A percentile compares a stretch with the other conserved stretches of the same genome.
These are phyloP conservation scores for Pseudogymnoascus verrucosus DNA, from an alignment of 2,329 filamentous ascomycete genomes.

Conservation along the genomic window DNA sequence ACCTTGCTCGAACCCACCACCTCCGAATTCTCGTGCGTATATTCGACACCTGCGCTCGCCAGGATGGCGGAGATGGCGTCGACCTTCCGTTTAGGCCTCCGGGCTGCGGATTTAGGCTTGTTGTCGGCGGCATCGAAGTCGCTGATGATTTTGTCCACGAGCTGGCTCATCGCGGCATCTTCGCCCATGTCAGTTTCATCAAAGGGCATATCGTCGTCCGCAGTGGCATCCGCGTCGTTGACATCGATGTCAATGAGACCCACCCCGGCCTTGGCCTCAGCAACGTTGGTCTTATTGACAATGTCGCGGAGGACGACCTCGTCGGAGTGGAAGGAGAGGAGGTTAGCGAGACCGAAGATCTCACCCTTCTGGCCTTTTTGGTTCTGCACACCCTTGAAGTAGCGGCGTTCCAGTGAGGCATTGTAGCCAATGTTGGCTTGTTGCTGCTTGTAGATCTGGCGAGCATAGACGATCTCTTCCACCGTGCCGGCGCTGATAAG, in stretches of 20 bases:
- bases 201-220: constrained; percentile 39
- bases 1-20: constrained; percentile 87
- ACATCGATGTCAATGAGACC: constrained; percentile 68
- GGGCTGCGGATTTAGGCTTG: constrained; percentile 28
- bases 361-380: constrained; percentile 77
- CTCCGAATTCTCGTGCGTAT: constrained; percentile 94
- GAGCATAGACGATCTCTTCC: constrained; percentile 93
- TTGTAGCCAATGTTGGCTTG: constrained; percentile 97
- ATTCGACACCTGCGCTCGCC: constrained; percentile 78
- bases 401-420: constrained; percentile 82
- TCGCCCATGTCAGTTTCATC: constrained; percentile 43
- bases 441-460: constrained; percentile 98
- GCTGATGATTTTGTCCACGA: constrained; percentile 52
- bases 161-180: constrained; percentile 62
- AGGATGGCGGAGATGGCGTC: constrained; percentile 87
- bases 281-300: constrained; percentile 96
- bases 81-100: constrained; percentile 35
- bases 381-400: constrained; percentile 91
- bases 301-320: constrained; percentile 85
- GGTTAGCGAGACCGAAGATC: constrained; percentile 82
- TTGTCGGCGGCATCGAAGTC: constrained; percentile 39
- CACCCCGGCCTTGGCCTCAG: constrained; percentile 82
- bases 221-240: constrained; percentile 28
- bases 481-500: constrained; percentile 87
- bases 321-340: constrained; percentile 74